Evolutionary conservation across 2,329 filamentous ascomycete genomes (phyloP), one percentile per base, ranked within the genome.

Genomic region (Fusarium setosum): DNA sequence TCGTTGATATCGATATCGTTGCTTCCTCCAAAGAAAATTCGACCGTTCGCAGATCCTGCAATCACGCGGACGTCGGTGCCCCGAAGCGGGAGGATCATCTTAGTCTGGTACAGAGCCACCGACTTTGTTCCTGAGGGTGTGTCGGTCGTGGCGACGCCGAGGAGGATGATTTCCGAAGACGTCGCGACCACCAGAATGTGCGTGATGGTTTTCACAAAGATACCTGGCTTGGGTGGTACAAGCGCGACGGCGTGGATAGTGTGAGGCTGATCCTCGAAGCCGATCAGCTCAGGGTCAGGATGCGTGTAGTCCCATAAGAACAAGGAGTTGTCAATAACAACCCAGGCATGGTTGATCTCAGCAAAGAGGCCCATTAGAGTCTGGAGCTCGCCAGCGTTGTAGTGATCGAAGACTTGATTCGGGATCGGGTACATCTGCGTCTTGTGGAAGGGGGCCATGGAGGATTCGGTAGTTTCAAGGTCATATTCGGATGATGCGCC

Each of bases 241-340:
- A 99, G 86, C 69, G 93, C 94, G 40, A 99, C 92, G n/a, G 92
- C 89, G 38, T 93, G 94, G 72, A 99, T 98, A 67, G 89, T 93
- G 75, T 96, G 90, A 7, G 89, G 84, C 77, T 95, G 92, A 70
- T 97, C 94, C 76, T 98, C 95, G 73, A 92, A 97, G 17, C 95
- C 95, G 67, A 97, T 91, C 38, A 97, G 84, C 75, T 97, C 92
- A 6, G 95, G 93, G 69, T 95, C 93, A n/a, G 92, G 89, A 75
- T 93, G 88, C 7, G 94, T 97, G 77, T 97, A 99, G 79, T 99
- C 95, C 96, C 96, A 99, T 15, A 99, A 84, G 76, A 97, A 99
- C 41, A 99, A 84, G 63, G 93, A 92, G 80, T 97, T 97, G 81
- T 99, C 96, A 75, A 99, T 96, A 21, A 92, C 89, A 55, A 97